Evolutionary conservation across 2,329 filamentous ascomycete species (phyloP).

Genomic region (Stagonosporopsis tanaceti): DNA sequence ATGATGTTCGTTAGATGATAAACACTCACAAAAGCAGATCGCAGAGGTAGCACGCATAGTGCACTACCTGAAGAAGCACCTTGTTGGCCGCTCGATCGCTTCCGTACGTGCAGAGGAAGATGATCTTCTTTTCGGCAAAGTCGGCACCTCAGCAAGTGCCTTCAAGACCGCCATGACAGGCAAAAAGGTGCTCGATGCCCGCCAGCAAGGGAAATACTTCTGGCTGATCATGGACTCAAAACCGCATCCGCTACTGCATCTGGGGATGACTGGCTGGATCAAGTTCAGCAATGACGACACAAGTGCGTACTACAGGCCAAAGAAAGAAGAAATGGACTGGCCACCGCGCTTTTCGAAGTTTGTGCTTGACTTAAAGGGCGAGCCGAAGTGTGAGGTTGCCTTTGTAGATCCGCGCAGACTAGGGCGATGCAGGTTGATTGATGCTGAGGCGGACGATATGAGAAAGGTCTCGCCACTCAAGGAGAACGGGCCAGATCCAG

Average conservation of each 20-base stretch:
- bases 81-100: conserved; percentile 83
- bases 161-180: conserved; percentile 78
- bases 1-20: neutral
- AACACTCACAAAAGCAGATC: conserved; percentile 41
- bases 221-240: conserved; percentile 81
- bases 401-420: conserved; percentile 87
- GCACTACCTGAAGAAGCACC: conserved; percentile 80
- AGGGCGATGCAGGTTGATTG: conserved; percentile 79
- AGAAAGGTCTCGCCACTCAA: conserved; percentile 78
- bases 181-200: conserved; percentile 74
- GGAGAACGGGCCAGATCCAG: conserved; percentile 93
- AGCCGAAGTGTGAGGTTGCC: conserved; percentile 71
- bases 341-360: conserved; percentile 94
- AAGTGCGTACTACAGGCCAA: conserved; percentile 76
- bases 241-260: conserved; percentile 89
- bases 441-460: conserved; percentile 80
- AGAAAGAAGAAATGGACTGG: conserved; percentile 71
- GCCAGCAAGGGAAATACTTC: conserved; percentile 96
- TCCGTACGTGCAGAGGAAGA: conserved; percentile 79
- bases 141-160: conserved; percentile 76
- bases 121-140: conserved; percentile 87
- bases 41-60: conserved; percentile 79
- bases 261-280: conserved; percentile 81
- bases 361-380: conserved; percentile 69
- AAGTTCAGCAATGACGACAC: conserved; percentile 82